A percentile compares a stretch with the other conserved stretches of the same genome.
These are phyloP conservation scores for Colletotrichum sublineola DNA, from an alignment of 2,329 filamentous ascomycete genomes.

Conservation along the genomic window DNA sequence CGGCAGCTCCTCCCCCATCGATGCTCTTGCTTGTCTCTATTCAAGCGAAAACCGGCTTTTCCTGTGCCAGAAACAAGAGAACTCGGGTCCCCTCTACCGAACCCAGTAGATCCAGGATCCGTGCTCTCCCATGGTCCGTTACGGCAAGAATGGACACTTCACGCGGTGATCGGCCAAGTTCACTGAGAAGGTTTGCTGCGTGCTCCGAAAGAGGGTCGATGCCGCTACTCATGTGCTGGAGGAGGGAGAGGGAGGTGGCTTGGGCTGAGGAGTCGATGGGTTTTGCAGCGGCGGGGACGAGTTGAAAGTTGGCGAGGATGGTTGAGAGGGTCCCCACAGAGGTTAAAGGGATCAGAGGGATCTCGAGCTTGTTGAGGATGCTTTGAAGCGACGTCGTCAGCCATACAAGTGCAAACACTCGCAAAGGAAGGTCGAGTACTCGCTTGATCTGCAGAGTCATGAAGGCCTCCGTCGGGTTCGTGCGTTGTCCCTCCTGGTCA, in stretches of 20 bases:
- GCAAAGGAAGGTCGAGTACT: conserved; percentile 30
- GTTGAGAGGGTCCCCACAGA: conserved; percentile 52
- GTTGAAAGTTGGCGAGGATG: conserved; percentile 55
- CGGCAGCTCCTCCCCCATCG: not conserved
- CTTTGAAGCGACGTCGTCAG: conserved; percentile 47
- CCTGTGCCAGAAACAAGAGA: conserved; percentile 48
- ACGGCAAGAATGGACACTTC: conserved; percentile 46
- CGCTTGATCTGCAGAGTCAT: conserved; percentile 62
- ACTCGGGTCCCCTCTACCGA: conserved; percentile 48
- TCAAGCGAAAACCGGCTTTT: conserved; percentile 22
- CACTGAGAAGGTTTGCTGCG: conserved; percentile 49
- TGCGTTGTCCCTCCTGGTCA: conserved; percentile 44
- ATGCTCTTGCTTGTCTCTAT: not conserved
- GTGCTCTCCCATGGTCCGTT: conserved; percentile 41
- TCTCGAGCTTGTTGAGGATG: conserved; percentile 49
- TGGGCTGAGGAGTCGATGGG: conserved; percentile 9
- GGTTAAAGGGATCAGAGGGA: conserved; percentile 60
- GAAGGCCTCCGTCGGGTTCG: conserved; percentile 50
- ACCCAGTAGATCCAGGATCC: conserved; percentile 49
- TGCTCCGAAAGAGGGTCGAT: conserved; percentile 43
- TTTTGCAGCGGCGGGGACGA: conserved; percentile 44
- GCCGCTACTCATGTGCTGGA: conserved; percentile 44
- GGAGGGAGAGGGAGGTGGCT: not conserved
- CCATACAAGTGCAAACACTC: not conserved
- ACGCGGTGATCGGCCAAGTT: conserved; percentile 46